A percentile compares a stretch with the other conserved stretches of the same genome.
Conservation (phyloP, 2,329 filamentous ascomycete genomes). For the Sclerotinia borealis region DNA sequence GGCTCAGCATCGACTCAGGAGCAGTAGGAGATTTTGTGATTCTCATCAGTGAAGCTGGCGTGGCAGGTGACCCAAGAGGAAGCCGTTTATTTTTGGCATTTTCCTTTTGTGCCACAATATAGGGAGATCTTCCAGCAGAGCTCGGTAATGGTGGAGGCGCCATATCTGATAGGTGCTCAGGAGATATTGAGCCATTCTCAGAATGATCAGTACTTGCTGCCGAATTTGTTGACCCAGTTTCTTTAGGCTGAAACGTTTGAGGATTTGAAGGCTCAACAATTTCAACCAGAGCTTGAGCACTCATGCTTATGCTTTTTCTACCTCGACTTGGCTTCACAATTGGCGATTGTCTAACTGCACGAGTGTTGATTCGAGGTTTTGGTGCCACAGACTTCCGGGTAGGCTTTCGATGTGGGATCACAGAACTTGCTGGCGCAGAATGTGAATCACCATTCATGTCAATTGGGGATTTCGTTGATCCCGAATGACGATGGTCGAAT, state of each 20-base stretch:
- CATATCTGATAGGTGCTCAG: conserved; percentile 59
- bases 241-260: conserved; percentile 34
- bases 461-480: conserved; percentile 31
- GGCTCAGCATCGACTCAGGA: conserved; percentile 36
- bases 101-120: conserved; percentile 51
- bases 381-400: conserved; percentile 21
- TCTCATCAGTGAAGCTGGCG: conserved; percentile 83
- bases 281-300: conserved; percentile 36
- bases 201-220: conserved; percentile 45
- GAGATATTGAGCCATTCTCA: conserved; percentile 59
- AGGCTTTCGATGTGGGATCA: conserved; percentile 20
- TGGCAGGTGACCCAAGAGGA: conserved; percentile 55
- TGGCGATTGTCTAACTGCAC: conserved; percentile 35
- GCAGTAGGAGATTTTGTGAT: conserved; percentile 40
- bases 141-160: conserved; percentile 58
- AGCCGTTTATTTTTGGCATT: conserved; percentile 33
- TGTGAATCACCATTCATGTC: conserved; percentile 29
- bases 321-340: conserved; percentile 37
- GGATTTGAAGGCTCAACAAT: conserved; percentile 33
- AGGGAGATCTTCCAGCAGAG: conserved; percentile 62
- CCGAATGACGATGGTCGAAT: conserved; percentile 36
- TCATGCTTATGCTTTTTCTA: conserved; percentile 39
- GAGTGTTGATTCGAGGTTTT: conserved; percentile 25
- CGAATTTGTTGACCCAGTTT: conserved; percentile 30
- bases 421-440: conserved; percentile 24